Base-by-base conservation (phyloP, 192 early-diverging fungal species). In the Dissophora ornata region DNA sequence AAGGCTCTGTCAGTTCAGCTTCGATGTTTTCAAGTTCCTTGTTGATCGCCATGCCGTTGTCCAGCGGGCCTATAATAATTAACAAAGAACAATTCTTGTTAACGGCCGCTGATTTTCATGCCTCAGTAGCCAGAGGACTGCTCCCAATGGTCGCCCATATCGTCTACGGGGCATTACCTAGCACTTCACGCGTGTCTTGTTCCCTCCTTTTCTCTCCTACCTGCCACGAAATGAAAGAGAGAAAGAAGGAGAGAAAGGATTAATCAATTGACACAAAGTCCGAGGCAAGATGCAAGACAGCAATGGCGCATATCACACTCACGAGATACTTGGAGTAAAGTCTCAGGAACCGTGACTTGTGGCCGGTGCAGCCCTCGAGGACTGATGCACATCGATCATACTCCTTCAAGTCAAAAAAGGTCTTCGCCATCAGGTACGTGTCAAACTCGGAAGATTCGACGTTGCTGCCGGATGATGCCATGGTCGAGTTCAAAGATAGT, bases 251-350 rank as follows among this genome's bases (percentile, higher is more conserved):
- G 2, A n/a, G n/a, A n/a, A n/a, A n/a, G n/a, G n/a, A n/a, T 38
- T 13, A 38, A 13, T 38, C 36, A 38, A 38, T n/a, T n/a, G n/a
- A n/a, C n/a, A n/a, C 36, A 13, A 6, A 13, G 36, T 38, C 36
- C 22, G 16, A 29, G 11, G 10, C 29, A 1, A 22, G 12, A 13
- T 12, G 29, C 26, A 46, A 30, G n/a, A 13, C 8, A 28, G 29
- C 8, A n/a, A 6, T 32, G 15, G 13, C 3, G 10, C 2, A 16
- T 29, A 24, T 24, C 19, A 74, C 67, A 40, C 83, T 70, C 84
- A 86, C 89, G 55, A 96, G 77, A 69, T 86, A 95, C 69, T 80
- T 87, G 13, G 93, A 77, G 69, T 97, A 97, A 18, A 94, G 73
- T 63, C 88, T 78, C n/a, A 96, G 74, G 79, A 96, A 97, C 49